Evolutionary conservation across 495 filamentous ascomycete genomes (phyloP), one percentile per base, ranked within the genome.

Genomic region (Margaritispora aquatica): DNA sequence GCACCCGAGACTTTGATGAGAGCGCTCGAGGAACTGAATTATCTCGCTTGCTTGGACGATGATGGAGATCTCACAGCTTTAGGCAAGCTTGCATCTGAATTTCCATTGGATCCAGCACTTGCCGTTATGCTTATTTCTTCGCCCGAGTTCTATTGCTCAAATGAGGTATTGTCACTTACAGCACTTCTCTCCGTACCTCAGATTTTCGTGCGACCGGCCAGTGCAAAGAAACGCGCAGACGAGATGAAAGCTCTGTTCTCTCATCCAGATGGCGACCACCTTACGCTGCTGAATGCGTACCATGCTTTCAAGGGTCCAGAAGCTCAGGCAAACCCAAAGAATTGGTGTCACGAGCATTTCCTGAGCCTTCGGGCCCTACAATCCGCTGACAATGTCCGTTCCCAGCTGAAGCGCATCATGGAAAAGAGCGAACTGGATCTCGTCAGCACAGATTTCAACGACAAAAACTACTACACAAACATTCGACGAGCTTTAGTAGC

Each of bases 1-100:
- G 94, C 95, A 1, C 95, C 95, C 0, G 95, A 99, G 76, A 99
- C 95, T 23, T 82, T 99, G 69, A 99, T 99, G 94, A 88, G 95
- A 66, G 95, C 95, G 19, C 75, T 99, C 15, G 95, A 99, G 71
- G 95, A 99, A 73, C 84, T 99, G 19, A 97, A 99, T 71, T 99
- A 96, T 70, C 79, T 99, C 0, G 89, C 92, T 20, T 99, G 95
- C 74, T 80, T 99, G 2, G 92, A 99, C 65, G 95, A 97, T 67
- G 94, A 97, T 44, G 95, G 94, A 52, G 86, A 95, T 60, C 79
- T 99, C 19, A 99, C 95, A 0, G 71, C 74, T 13, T 79, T 99
- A 0, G 95, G 95, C 17, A 81, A 88, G 54, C 76, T 96, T 49
- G 95, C 95, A 1, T 96, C 95, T 5, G 90, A 97, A 63, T 99